phyloP scores from a whole-genome alignment of 345 rosid genomes.

The Populus alba region DNA sequence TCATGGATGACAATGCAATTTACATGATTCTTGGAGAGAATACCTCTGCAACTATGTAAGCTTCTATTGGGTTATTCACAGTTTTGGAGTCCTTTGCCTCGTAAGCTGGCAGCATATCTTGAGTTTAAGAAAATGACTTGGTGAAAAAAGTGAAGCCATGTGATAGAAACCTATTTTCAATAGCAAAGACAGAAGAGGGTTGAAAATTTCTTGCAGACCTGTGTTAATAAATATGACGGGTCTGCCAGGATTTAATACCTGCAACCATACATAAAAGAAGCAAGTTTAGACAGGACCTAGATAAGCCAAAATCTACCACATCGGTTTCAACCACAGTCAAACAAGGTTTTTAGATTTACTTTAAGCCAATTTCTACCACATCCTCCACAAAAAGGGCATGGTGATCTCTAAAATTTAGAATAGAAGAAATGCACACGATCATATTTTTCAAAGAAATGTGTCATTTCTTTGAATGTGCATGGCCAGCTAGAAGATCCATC shows the following conservation, averaged over 20 bases:
- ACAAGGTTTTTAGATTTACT: not conserved
- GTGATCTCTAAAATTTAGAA: too few relatives aligned
- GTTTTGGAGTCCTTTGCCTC: conserved; percentile 70
- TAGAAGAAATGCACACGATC: too few relatives aligned
- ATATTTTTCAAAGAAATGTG: too few relatives aligned
- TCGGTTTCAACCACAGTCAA: not conserved
- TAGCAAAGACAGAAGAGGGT: not conserved
- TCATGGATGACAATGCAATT: not conserved
- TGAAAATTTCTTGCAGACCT: conserved; percentile 43
- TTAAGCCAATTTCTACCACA: not conserved
- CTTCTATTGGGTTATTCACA: conserved; percentile 82
- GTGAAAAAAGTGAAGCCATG: conserved; percentile 18
- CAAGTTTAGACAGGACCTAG: not conserved
- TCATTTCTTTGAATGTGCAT: too few relatives aligned
- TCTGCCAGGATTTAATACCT: conserved; percentile 72
- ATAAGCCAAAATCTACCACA: too few relatives aligned
- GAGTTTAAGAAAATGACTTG: conserved; percentile 7
- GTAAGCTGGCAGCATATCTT: conserved; percentile 75
- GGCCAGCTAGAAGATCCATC: too few relatives aligned
- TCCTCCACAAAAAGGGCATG: too few relatives aligned
- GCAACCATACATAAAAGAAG: conserved; percentile 23
- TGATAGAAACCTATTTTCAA: not conserved
- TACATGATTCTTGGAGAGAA: not conserved
- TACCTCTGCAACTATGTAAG: conserved; percentile 77
- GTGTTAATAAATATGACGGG: conserved; percentile 73